Evolutionary conservation across 805 yeast genomes (phyloP), one percentile per base, ranked within the genome.

Genomic region (Phaffomyces antillensis): DNA sequence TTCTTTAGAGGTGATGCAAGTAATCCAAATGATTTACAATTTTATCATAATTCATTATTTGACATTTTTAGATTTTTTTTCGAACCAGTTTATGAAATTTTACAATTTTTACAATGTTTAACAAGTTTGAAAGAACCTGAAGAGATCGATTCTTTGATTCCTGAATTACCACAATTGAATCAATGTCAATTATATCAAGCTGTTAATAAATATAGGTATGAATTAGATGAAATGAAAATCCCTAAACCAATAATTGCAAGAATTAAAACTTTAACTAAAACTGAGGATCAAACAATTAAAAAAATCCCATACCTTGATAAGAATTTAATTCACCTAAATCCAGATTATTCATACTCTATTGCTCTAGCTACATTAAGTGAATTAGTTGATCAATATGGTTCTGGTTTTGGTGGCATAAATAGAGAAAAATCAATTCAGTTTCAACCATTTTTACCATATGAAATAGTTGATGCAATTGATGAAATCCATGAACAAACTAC

Each of bases 31-130:
- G 76, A 76, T 51, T 70, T 82, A 5, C 58, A 72, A 11, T 83
- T 82, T 53, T 81, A 75, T 58, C 86, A 84, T 60, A 77, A 76
- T 42, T 70, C 87, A 1, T 68, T 87, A 41, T 79, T 71, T 55
- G 75, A 76, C 42, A 75, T 88, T 18, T 83, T 93, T 0, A 78
- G 76, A 35, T 65, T 67, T 20, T 88, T 86, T 52, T 68, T 90
- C 42, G 76, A 75, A 47, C 89, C 96, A 0, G 70, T 85, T 0
- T 76, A 83, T 42, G 90, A 91, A 61, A 63, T 91, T 26, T 67
- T 91, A 44, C 96, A 91, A 62, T 91, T 96, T 91, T 66, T 90
- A 41, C 98, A 90, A 62, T 84, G 91, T 37, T 77, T 88, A 62
- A 77, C 95, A 0, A 77, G 84, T 13, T 66, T 90, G 38, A 73